Evolutionary conservation across 805 yeast species (phyloP), one percentile per base, ranked within the genome.

Genomic region (Candida pseudofarinosa): DNA sequence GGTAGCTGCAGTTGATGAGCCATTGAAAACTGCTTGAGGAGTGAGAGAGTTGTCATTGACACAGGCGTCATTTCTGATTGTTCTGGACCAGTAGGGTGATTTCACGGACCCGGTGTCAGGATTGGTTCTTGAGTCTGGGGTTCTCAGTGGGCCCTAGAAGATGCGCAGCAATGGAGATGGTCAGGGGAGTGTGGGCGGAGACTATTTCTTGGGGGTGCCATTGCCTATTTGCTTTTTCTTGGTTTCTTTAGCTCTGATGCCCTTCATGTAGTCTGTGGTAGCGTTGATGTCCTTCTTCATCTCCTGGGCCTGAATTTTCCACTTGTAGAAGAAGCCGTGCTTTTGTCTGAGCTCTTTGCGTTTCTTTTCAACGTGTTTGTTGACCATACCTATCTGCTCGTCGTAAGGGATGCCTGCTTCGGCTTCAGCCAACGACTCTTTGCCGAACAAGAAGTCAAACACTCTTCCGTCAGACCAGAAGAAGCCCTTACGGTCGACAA

Each of bases 401-500:
- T 83, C 83, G 56, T 81, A 73, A 13, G 80, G 76, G 44, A 81
- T 62, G 8, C 87, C 88, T 38, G 75, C 77, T 59, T 86, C 91
- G 3, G 93, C 90, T 45, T 77, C 83, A 14, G 81, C 83, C n/a
- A 86, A 58, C 1, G 85, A 63, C 56, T 86, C 93, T 55, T 85
- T 83, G 17, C 95, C 93, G 52, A 88, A 84, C n/a, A 88, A 54
- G 40, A 79, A 76, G 59, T 88, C 96, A 62, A 83, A 84, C 1
- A 88, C 84, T 45, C 96, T 72, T 13, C 95, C 96, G 60, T 88
- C 95, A 28, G 93, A 90, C 95, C 95, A 88, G 66, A 85, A 88
- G 71, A 88, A 88, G 10, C 95, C 96, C 53, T 80, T 82, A 50
- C 96, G 72, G 58, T 88, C 96, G 15, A 86, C 84, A 14, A 84